Percentiles rank a stretch among this genome's conserved stretches.
Evolutionary conservation across 805 yeast genomes (phyloP).

Genomic region (Lipomyces lipofer): DNA sequence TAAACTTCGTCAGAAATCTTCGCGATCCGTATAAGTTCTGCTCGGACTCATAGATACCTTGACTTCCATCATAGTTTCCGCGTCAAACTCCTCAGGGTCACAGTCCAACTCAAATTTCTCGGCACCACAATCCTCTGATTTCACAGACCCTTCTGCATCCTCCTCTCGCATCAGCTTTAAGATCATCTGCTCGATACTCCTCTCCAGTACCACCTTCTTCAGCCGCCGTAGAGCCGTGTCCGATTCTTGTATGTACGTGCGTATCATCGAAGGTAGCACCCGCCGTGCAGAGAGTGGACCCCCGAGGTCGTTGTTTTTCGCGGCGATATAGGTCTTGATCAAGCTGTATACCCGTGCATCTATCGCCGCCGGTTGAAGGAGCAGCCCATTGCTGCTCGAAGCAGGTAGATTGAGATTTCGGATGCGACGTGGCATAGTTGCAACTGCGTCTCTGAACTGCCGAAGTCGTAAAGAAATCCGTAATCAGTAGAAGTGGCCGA

Average conservation of each 20-base stretch:
- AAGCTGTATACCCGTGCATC: slow-evolving; percentile 34
- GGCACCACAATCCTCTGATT: slow-evolving; percentile 39
- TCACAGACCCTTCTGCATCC: slow-evolving; percentile 24
- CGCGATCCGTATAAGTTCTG: not conserved
- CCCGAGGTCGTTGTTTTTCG: not conserved
- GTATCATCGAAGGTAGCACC: slow-evolving; percentile 21
- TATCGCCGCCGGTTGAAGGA: slow-evolving; percentile 17
- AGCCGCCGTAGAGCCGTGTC: slow-evolving; percentile 69
- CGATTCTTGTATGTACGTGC: slow-evolving; percentile 47
- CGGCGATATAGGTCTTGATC: slow-evolving; percentile 33
- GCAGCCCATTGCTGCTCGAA: slow-evolving; percentile 5
- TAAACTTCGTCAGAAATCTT: not conserved
- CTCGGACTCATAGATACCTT: slow-evolving; percentile 37
- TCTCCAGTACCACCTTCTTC: slow-evolving; percentile 63
- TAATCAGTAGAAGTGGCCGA: too few species aligned
- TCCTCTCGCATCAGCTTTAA: slow-evolving; percentile 9
- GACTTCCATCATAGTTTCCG: slow-evolving; percentile 62
- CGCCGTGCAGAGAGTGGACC: slow-evolving; percentile 7
- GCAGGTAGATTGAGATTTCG: slow-evolving; percentile 14
- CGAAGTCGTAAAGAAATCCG: too few species aligned
- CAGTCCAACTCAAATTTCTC: slow-evolving; percentile 35
- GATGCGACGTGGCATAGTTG: slow-evolving; percentile 17
- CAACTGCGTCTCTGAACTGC: too few species aligned
- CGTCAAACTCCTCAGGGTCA: slow-evolving; percentile 45
- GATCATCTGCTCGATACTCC: slow-evolving; percentile 57